Base-by-base conservation (phyloP, 2,329 filamentous ascomycete species). In the Endocalyx cinctus region DNA sequence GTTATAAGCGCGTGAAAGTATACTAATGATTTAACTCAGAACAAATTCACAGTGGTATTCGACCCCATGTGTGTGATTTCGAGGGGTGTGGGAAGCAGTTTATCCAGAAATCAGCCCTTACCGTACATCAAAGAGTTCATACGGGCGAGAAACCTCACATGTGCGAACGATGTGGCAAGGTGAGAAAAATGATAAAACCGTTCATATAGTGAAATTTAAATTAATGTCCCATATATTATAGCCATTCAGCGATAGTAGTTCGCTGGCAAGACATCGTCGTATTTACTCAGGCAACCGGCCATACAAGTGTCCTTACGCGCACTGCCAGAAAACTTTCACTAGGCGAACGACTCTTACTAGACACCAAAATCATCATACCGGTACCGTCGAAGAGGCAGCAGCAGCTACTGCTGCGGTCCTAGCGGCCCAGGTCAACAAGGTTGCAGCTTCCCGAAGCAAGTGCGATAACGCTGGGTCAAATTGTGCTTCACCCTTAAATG, bases 241-340 rank as follows among this genome's bases (percentile, higher is more conserved):
- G 89, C 87, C 87, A 10, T 98, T 98, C 55, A 95, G 89, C 55
- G 92, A 98, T 59, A 94, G 87, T 29, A 95, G 87, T 53, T 97
- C 90, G 13, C 70, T 98, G 15, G 92, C 92, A 11, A 78, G 92
- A 35, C 92, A 98, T 64, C 82, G 92, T 39, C 80, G 92, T 45
- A 97, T 96, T 41, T 92, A 98, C 58, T 94, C 87, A 4, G 92
- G 92, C 38, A 95, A 92, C 63, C 77, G 92, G 31, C 92, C 92
- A 2, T 98, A 97, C 70, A 95, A 95, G 62, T 98, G 92, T 64
- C 89, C 89, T 1, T 97, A 92, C 52, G 89, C 88, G 39, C 89
- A 96, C 59, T 98, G 92, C 62, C 89, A 97, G 57, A 97, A 97
- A 74, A 97, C 90, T 0, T 98, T 98, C 55, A 98, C 92, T 8